Evolutionary conservation across 352 stramenopile species (phyloP).

Genomic region (Globisporangium lucens): DNA sequence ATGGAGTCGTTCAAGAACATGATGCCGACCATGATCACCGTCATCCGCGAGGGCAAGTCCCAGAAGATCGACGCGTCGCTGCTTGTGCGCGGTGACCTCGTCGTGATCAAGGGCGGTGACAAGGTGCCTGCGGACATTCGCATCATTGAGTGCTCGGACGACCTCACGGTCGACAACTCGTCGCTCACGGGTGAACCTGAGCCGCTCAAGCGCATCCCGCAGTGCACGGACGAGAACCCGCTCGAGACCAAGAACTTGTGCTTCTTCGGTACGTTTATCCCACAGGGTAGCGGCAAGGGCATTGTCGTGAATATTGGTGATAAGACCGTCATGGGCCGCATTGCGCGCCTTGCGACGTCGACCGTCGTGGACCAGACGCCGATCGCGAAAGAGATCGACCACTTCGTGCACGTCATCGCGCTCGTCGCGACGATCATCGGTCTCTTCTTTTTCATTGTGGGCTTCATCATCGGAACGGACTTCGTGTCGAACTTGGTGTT

Average conservation of each 20-base stretch:
- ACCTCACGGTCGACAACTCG: conserved; percentile 89
- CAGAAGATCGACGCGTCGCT: conserved; percentile 73
- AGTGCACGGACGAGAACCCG: conserved; percentile 75
- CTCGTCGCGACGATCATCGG: conserved; percentile 52
- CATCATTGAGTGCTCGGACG: conserved; percentile 92
- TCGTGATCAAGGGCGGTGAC: conserved; percentile 87
- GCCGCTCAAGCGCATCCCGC: conserved; percentile 75
- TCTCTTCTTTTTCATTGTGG: conserved; percentile 59
- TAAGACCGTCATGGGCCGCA: conserved; percentile 83
- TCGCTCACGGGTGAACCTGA: conserved; percentile 86
- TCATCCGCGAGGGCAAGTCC: conserved; percentile 74
- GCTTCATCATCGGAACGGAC: conserved; percentile 48
- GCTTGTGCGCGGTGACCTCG: conserved; percentile 86
- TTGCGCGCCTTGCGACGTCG: conserved; percentile 59
- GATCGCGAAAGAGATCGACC: conserved; percentile 63
- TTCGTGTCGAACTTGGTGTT: conserved; percentile 86
- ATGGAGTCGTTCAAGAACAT: conserved; percentile 89
- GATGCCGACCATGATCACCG: conserved; percentile 77
- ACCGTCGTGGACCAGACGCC: conserved; percentile 47
- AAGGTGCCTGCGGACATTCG: conserved; percentile 95
- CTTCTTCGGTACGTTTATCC: conserved; percentile 81
- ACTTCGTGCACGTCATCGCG: conserved; percentile 70
- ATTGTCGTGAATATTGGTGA: conserved; percentile 71
- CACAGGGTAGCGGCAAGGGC: conserved; percentile 62
- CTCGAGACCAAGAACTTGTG: conserved; percentile 83